Base-by-base conservation (phyloP, 257 asterid genomes). In the Fraxinus quadrangulata region DNA sequence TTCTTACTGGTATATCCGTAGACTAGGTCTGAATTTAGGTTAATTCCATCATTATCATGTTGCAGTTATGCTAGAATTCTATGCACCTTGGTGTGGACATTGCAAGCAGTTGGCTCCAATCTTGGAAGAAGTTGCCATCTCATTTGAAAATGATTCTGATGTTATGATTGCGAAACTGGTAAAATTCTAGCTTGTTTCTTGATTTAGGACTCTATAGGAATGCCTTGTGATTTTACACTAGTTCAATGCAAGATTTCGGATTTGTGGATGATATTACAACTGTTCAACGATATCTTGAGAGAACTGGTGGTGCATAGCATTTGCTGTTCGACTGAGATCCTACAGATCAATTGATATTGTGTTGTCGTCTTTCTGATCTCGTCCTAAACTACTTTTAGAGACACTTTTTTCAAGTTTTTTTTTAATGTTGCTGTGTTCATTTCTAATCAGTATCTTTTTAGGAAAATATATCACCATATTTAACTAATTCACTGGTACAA, bases 61-160 rank as follows among this genome's bases (percentile, higher is more conserved):
- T 71, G 39, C 92, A 90, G 94, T 94, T 80, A 77, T 94, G 71
- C 81, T 94, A 1, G 96, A 92, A 75, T 92, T 94, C 78, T 90
- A 92, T 73, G 94, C 98, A 40, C 97, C 97, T 10, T 92, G 96
- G 96, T 92, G 98, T 71, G 94, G 97, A 79, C 98, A 92, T 84
- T 90, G 98, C 96, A 81, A 90, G 86, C 69, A 83, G 54, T 84
- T 94, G 72, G 97, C 96, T 70, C 98, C 97, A 28, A 90, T 88
- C 81, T 80, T 94, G 89, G 98, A 92, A 36, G 97, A 90, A 88
- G 96, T 94, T 56, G 97, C 98, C 42, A 34, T 83, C 78, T 85
- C 91, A 51, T 94, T 82, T 77, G 78, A 89, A 67, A 81, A 83
- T 1, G 91, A 92, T 73, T 86, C 90, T 11, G 86, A 84, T 84